A percentile compares a stretch with the other conserved stretches of the same genome.
These are phyloP conservation scores for Trichodelitschia bisporula DNA, from an alignment of 495 filamentous ascomycete genomes.

Conservation along the genomic window DNA sequence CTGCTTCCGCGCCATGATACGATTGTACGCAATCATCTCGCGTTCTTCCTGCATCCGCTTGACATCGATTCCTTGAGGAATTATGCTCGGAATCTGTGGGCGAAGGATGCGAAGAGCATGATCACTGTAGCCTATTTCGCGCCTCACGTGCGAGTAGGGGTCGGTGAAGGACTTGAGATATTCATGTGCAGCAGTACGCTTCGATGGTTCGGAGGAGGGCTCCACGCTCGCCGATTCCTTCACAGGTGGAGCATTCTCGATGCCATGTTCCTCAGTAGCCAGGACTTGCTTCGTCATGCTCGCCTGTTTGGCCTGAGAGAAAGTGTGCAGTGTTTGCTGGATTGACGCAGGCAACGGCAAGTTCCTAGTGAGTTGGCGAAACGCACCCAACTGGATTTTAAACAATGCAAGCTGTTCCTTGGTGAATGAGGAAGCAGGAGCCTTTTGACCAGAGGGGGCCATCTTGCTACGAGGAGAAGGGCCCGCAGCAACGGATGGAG, in stretches of 20 bases:
- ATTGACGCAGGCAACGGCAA: conserved; percentile 45
- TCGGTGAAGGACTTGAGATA: conserved; percentile 25
- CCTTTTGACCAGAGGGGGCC: no score
- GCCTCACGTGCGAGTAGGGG: conserved; percentile 13
- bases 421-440: conserved; percentile 30
- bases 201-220: no score
- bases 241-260: no score
- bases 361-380: conserved; percentile 63
- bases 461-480: no score
- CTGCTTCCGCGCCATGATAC: conserved; percentile 54
- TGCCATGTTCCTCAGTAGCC: conserved; percentile 25
- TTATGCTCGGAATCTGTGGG: conserved; percentile 56
- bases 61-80: conserved; percentile 67
- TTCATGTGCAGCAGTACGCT: no score
- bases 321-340: conserved; percentile 50
- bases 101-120: conserved; percentile 49
- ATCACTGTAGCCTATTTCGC: conserved; percentile 47
- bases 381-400: conserved; percentile 55
- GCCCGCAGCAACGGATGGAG: neutral
- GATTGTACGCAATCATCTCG: conserved; percentile 71
- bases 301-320: conserved; percentile 36
- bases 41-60: conserved; percentile 63
- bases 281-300: conserved; percentile 31
- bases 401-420: conserved; percentile 44
- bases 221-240: no score